Evolutionary conservation across 2,329 filamentous ascomycete species (phyloP), one percentile per base, ranked within the genome.

Genomic region (Fusarium pseudonygamai): DNA sequence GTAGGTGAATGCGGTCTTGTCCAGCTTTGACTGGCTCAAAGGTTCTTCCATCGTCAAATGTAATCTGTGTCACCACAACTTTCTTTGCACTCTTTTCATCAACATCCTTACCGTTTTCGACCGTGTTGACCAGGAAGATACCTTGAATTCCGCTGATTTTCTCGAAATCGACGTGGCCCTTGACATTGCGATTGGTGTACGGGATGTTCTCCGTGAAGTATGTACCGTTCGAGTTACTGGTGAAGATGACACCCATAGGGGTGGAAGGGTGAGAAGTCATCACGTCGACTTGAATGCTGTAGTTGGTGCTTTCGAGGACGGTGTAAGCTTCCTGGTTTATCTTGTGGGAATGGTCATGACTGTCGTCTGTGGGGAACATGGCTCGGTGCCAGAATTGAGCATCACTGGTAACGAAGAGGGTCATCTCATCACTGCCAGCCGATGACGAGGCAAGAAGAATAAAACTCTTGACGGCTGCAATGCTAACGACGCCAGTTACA

Each of bases 231-330:
- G 95, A 98, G 81, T 99, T 99, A 80, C 96, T 98, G 11, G 95
- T 97, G 79, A 98, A 96, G 64, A 99, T 87, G 16, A 93, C 91
- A 39, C 96, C 97, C 89, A 97, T 96, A 1, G 92, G 89, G 42
- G 88, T 89, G 3, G 87, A 88, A 18, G 88, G 88, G 49, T 85
- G 85, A 43, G 86, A 86, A 3, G 92, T 94, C 88, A 96, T 92
- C 72, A 98, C 95, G 82, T 98, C 95, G 62, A 99, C 91, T 83
- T 98, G 96, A 76, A 99, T 95, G 84, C 96, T 98, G 85, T 99
- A 98, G 80, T 97, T 96, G 46, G 96, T 98, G 78, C 95, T 96
- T 83, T 98, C 96, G 45, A 99, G 87, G 53, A 99, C 89, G 0
- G 96, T 99, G 82, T 98, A 99, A 6, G 93, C 94, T 79, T 96